Evolutionary conservation across 2,329 filamentous ascomycete species (phyloP).

Genomic region (Stachybotrys chartarum): DNA sequence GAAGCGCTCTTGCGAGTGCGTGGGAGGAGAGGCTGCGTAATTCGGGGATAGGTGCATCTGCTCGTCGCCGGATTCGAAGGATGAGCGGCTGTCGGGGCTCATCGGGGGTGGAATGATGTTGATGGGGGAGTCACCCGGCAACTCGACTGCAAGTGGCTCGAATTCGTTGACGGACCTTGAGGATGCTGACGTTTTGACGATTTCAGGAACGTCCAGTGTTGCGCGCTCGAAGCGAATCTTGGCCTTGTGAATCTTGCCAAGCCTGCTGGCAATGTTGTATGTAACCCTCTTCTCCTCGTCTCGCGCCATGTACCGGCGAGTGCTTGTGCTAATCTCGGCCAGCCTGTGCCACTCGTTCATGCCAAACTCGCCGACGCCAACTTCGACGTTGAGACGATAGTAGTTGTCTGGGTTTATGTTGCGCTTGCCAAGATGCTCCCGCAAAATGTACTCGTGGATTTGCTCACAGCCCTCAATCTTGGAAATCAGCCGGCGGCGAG

Average conservation of each 20-base stretch:
- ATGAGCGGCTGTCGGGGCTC: conserved; percentile 37
- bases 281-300: conserved; percentile 71
- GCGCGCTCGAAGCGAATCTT: conserved; percentile 56
- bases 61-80: conserved; percentile 51
- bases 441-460: conserved; percentile 80
- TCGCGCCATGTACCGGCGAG: conserved; percentile 72
- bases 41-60: conserved; percentile 32
- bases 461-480: conserved; percentile 96
- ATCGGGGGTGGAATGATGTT: conserved; percentile 25
- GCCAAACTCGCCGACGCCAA: conserved; percentile 91
- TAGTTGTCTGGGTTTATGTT: conserved; percentile 85
- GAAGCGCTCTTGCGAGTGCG: conserved; percentile 42
- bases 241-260: conserved; percentile 76
- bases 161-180: conserved; percentile 19
- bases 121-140: conserved; percentile 48
- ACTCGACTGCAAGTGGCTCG: conserved; percentile 46
- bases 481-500: conserved; percentile 70
- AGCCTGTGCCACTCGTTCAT: conserved; percentile 98
- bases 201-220: conserved; percentile 32
- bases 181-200: conserved; percentile 33
- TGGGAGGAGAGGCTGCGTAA: conserved; percentile 34
- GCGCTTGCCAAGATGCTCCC: conserved; percentile 67
- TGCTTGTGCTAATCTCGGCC: conserved; percentile 92
- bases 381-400: conserved; percentile 92
- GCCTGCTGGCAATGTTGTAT: conserved; percentile 66